These are phyloP conservation scores for Wallacemonas collosoma DNA, from an alignment of 208 protist species.

Conservation along the genomic window DNA sequence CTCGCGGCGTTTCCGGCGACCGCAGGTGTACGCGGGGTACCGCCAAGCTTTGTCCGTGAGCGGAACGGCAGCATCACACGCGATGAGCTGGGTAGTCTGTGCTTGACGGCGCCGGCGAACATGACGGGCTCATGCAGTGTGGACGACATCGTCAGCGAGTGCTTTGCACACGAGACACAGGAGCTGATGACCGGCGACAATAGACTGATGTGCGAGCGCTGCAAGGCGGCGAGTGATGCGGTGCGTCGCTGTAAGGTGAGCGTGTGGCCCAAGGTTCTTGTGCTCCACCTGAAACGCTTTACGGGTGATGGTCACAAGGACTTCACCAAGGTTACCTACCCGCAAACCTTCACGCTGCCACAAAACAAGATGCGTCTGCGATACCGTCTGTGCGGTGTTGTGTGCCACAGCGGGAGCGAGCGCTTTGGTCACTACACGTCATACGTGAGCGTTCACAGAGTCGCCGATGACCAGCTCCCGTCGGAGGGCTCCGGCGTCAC, in stretches of 20 bases:
- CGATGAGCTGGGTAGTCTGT: constrained; percentile 13
- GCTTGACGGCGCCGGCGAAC: background rate
- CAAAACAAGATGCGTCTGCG: constrained; percentile 20
- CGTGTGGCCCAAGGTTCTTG: constrained; percentile 68
- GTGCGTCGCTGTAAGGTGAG: constrained; percentile 43
- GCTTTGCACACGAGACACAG: constrained; percentile 51
- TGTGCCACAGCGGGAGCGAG: constrained; percentile 72
- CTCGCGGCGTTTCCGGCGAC: background rate
- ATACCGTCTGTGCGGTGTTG: constrained; percentile 75
- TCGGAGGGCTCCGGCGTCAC: background rate
- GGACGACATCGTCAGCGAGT: constrained; percentile 47
- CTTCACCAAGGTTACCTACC: constrained; percentile 50
- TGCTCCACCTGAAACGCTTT: constrained; percentile 88
- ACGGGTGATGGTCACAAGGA: constrained; percentile 63
- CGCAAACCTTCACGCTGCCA: constrained; percentile 45
- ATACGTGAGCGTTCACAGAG: constrained; percentile 55
- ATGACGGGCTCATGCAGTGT: constrained; percentile 17
- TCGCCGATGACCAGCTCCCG: constrained; percentile 7
- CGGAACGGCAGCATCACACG: constrained; percentile 12
- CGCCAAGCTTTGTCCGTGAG: background rate
- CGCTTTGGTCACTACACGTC: constrained; percentile 81
- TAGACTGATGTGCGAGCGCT: constrained; percentile 62
- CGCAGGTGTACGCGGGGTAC: background rate
- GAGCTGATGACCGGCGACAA: constrained; percentile 62
- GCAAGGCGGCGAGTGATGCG: constrained; percentile 60